Base-by-base conservation (phyloP, 441 rosid genomes). In the Gossypium lobatum region DNA sequence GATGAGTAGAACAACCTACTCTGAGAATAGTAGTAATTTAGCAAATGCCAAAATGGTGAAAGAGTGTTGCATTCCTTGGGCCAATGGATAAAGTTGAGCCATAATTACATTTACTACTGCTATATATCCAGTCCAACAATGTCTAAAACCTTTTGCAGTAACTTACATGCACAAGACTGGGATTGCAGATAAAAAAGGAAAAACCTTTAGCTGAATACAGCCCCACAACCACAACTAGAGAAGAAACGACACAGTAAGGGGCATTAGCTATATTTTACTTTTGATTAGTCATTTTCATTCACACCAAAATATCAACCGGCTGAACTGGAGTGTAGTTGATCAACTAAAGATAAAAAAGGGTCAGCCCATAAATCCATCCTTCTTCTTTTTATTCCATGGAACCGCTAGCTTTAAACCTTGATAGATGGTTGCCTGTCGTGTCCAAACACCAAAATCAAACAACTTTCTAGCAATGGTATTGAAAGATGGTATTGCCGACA, bases 351-450 rank as follows among this genome's bases (percentile, higher is more conserved):
- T 6, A 55, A 42, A 6, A 50, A 45, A 39, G 20, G 62, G 67
- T 85, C 83, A 83, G 63, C 55, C 73, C 53, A 79, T 60, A 68
- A 88, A 23, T 63, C 79, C 79, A 54, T 73, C 84, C 34, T 81
- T 85, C 81, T 84, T 84, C 31, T 82, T 88, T 78, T 78, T 85
- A 45, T 78, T 88, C 96, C 96, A 86, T 60, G 92, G 89, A 75
- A 87, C 84, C 75, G 81, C 89, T 57, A 84, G 91, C 84, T 87
- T 91, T 81, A 91, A 58, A n/a, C 96, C 88, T 62, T 83, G 88
- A 48, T 80, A 89, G 57, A 93, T 60, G 45, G 80, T 77, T 31
- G 81, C 87, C 98, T 93, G 87, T 83, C 78, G 66, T 50, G 52
- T 54, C 74, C 77, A 67, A 67, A 42, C 68, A 73, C 71, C 25